Percentiles rank a stretch among this genome's conserved stretches.
Conservation (phyloP, 208 protist genomes). For the Trypanosoma cruzi region DNA sequence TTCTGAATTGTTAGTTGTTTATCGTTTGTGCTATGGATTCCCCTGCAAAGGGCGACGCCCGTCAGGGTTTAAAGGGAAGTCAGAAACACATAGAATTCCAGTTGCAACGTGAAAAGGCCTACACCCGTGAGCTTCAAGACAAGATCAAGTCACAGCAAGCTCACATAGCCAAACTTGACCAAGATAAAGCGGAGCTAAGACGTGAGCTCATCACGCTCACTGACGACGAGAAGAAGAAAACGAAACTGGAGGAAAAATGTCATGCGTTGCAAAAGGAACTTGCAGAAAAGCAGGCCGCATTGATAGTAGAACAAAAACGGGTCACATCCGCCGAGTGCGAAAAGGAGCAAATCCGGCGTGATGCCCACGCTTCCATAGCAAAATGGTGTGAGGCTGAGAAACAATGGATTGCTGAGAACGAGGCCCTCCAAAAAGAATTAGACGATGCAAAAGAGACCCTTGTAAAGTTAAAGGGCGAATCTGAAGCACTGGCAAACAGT, state of each 20-base stretch:
- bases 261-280: conserved; percentile 69
- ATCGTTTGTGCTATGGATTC: conserved; percentile 24
- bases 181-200: conserved; percentile 83
- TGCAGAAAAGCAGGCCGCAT: conserved; percentile 50
- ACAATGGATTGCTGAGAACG: conserved; percentile 73
- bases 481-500: conserved; percentile 14
- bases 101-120: conserved; percentile 68
- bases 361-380: conserved; percentile 70
- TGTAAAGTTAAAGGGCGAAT: conserved; percentile 22
- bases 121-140: conserved; percentile 64
- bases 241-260: conserved; percentile 67
- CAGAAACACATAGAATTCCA: conserved; percentile 86
- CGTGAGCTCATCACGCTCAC: conserved; percentile 59
- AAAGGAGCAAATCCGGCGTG: conserved; percentile 63
- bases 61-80: conserved; percentile 43
- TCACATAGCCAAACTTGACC: conserved; percentile 74
- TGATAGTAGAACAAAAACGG: conserved; percentile 42
- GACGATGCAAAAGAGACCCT: conserved; percentile 17
- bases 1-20: background rate
- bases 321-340: conserved; percentile 44
- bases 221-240: conserved; percentile 67
- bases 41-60: conserved; percentile 25
- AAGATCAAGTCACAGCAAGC: conserved; percentile 65
- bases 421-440: conserved; percentile 47
- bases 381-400: conserved; percentile 77